Percentiles rank a stretch among this genome's conserved stretches.
Conservation (phyloP, 495 filamentous ascomycete genomes). For the Haplographium delicatum region DNA sequence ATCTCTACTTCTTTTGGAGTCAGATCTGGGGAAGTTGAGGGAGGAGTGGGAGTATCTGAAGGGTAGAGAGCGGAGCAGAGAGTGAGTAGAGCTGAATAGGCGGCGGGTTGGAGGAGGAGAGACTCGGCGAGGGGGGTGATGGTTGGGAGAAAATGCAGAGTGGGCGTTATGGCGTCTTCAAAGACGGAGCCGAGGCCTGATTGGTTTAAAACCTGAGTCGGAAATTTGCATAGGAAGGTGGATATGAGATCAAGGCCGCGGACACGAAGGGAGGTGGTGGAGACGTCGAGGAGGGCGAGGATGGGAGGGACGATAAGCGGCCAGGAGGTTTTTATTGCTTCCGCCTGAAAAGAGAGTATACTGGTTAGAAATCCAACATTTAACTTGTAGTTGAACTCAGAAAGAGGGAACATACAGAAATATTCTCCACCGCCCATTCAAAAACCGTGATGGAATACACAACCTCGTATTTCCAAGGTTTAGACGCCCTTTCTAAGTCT, state of each 20-base stretch:
- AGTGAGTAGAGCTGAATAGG: conserved; percentile 60
- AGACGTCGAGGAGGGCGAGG: conserved; percentile 73
- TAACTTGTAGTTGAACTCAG: too few relatives aligned
- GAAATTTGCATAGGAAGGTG: conserved; percentile 55
- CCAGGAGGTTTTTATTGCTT: conserved; percentile 48
- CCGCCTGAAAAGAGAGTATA: conserved; percentile 19
- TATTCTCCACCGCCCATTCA: conserved; percentile 54
- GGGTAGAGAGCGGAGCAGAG: conserved; percentile 46
- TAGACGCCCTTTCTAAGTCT: conserved; percentile 41
- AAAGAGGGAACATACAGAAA: conserved; percentile 34
- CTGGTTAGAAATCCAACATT: too few relatives aligned
- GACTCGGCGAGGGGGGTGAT: conserved; percentile 72
- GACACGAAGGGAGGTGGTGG: conserved; percentile 46
- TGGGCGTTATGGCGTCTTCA: conserved; percentile 69
- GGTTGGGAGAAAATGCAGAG: conserved; percentile 66
- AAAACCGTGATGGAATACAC: conserved; percentile 59
- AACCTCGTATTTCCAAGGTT: conserved; percentile 70
- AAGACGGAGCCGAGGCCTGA: conserved; percentile 79
- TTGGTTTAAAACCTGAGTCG: conserved; percentile 50
- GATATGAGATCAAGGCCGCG: conserved; percentile 56
- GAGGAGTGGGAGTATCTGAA: conserved; percentile 18
- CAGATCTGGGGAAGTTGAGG: background rate
- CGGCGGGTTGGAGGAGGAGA: conserved; percentile 54
- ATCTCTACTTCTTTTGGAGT: conserved; percentile 1
- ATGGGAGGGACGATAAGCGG: conserved; percentile 79